phyloP scores from a whole-genome alignment of 148 eudicot species.

The Silene conica region DNA sequence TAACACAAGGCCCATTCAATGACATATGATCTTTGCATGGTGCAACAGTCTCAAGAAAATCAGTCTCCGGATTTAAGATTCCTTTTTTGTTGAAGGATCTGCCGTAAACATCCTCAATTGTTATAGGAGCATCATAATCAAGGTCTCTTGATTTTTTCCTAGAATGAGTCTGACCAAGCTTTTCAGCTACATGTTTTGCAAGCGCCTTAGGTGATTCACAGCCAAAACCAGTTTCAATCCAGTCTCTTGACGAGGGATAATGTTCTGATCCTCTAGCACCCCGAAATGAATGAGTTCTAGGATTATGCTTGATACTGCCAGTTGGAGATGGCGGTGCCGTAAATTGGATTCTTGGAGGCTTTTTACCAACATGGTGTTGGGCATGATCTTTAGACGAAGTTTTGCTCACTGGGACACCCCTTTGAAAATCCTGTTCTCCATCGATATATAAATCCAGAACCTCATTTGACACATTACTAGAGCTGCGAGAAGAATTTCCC shows the following conservation, averaged over 20 bases:
- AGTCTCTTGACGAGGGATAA: constrained; percentile 41
- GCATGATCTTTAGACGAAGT: constrained; percentile 29
- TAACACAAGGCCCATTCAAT: constrained; percentile 21
- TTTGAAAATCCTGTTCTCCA: constrained; percentile 71
- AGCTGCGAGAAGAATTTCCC: constrained; percentile 52
- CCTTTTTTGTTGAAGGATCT: constrained; percentile 33
- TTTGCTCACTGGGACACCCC: constrained; percentile 24
- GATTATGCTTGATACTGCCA: constrained; percentile 48
- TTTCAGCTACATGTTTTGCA: constrained; percentile 84
- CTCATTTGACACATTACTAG: constrained; percentile 59
- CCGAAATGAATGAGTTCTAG: constrained; percentile 52
- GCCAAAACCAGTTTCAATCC: constrained; percentile 44
- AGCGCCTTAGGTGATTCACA: constrained; percentile 66
- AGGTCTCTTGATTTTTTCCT: constrained; percentile 38
- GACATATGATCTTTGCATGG: constrained; percentile 19
- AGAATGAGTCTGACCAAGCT: constrained; percentile 58
- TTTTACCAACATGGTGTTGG: constrained; percentile 32
- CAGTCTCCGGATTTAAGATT: constrained; percentile 24
- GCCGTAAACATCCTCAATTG: constrained; percentile 70
- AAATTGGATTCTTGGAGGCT: constrained; percentile 54
- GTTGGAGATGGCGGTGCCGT: constrained; percentile 50
- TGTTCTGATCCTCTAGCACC: constrained; percentile 39
- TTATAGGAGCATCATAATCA: constrained; percentile 61
- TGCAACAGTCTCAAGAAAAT: constrained; percentile 17
- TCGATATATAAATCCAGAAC: constrained; percentile 84